Conservation (phyloP, 768 basidiomycete species). For the Daedalea quercina region DNA sequence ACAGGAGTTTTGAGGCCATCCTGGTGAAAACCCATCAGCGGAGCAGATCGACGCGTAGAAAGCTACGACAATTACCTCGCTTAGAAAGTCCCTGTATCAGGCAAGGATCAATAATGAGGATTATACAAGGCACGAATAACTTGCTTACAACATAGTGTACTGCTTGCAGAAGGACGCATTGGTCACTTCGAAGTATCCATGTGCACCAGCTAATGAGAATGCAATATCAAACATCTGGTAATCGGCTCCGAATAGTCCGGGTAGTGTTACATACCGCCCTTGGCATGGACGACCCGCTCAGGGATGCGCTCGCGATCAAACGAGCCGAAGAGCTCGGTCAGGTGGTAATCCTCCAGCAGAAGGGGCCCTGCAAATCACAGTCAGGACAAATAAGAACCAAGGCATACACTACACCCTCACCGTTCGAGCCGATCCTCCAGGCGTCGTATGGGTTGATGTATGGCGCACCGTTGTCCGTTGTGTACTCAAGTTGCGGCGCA, state of each 20-base stretch:
- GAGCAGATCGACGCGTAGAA: neutral
- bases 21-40: conserved; percentile 7
- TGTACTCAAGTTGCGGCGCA: conserved; percentile 15
- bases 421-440: conserved; percentile 17
- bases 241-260: neutral
- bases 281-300: conserved; percentile 30
- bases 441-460: conserved; percentile 19
- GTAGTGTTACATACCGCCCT: conserved; percentile 17
- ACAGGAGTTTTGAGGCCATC: conserved; percentile 26
- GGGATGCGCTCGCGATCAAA: conserved; percentile 24
- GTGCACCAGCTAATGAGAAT: conserved; percentile 34
- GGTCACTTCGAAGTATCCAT: conserved; percentile 49
- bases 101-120: conserved; percentile 6
- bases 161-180: conserved; percentile 33
- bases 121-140: conserved; percentile 12
- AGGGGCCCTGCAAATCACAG: conserved; percentile 11
- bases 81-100: conserved; percentile 27
- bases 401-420: conserved; percentile 3
- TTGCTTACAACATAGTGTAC: conserved; percentile 25
- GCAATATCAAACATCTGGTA: neutral
- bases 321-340: conserved; percentile 17
- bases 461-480: conserved; percentile 17
- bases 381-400: neutral
- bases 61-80: conserved; percentile 17
- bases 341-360: conserved; percentile 18